A percentile compares a stretch with the other conserved stretches of the same genome.
These are phyloP conservation scores for Biscutella laevigata DNA, from an alignment of 441 rosid species.

Conservation along the genomic window DNA sequence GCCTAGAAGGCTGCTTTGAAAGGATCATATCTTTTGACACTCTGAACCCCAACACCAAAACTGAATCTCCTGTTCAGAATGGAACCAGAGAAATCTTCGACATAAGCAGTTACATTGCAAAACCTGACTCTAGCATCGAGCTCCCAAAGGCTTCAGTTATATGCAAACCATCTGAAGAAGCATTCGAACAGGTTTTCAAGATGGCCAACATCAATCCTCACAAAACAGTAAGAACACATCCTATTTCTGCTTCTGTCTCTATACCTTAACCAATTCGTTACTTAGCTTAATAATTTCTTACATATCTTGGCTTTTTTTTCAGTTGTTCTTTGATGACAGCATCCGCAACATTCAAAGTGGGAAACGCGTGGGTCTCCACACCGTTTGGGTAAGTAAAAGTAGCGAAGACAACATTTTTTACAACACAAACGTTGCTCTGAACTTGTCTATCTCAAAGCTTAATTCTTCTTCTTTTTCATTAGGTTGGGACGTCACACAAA, in stretches of 20 bases:
- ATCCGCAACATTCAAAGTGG: constrained; percentile 64
- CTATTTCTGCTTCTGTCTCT: not conserved
- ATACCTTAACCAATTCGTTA: not conserved
- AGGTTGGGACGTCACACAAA: constrained; percentile 63
- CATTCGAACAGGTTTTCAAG: constrained; percentile 65
- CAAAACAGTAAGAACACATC: constrained; percentile 45
- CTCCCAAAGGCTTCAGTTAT: constrained; percentile 57
- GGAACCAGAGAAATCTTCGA: constrained; percentile 29
- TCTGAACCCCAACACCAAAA: constrained; percentile 40
- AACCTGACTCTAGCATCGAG: constrained; percentile 25
- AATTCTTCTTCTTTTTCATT: not conserved
- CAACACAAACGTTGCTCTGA: too few species aligned
- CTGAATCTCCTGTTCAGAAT: constrained; percentile 17
- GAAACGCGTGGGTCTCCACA: constrained; percentile 57
- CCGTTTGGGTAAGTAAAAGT: constrained; percentile 55
- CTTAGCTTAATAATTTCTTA: not conserved
- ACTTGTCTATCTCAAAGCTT: not conserved
- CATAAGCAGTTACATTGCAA: constrained; percentile 28
- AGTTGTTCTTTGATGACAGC: constrained; percentile 89
- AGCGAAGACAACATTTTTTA: too few species aligned
- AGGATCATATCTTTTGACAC: constrained; percentile 69
- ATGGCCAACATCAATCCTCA: constrained; percentile 55
- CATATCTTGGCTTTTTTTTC: constrained; percentile 9
- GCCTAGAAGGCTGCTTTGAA: constrained; percentile 84
- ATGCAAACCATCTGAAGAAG: constrained; percentile 80